These are phyloP conservation scores for Luffa acutangula DNA, from an alignment of 306 rosid species.

Conservation along the genomic window DNA sequence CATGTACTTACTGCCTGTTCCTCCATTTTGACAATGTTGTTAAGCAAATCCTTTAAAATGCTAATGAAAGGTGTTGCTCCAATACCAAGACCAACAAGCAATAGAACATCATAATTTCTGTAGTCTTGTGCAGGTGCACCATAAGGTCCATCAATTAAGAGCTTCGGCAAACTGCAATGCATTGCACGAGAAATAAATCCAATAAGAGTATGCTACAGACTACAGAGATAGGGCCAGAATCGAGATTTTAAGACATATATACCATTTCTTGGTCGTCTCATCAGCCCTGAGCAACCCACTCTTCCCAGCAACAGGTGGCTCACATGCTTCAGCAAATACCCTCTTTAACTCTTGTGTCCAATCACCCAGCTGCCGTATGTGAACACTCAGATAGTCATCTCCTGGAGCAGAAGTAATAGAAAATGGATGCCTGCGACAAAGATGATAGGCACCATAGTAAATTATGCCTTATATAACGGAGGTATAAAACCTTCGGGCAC, in stretches of 20 bases:
- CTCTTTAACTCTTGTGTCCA: conserved; percentile 98
- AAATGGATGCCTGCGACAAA: conserved; percentile 81
- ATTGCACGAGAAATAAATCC: conserved; percentile 2
- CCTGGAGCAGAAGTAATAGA: conserved; percentile 99
- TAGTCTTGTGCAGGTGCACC: conserved; percentile 99
- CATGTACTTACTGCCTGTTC: conserved; percentile 78
- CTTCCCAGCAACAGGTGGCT: conserved; percentile 86
- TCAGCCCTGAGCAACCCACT: conserved; percentile 97
- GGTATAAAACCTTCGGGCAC: no score
- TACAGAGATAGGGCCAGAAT: background rate
- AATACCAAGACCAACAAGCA: conserved; percentile 95
- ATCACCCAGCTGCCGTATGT: conserved; percentile 97
- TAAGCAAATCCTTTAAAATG: conserved; percentile 86
- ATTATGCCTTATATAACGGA: background rate
- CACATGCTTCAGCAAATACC: conserved; percentile 86
- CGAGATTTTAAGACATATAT: background rate
- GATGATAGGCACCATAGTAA: background rate
- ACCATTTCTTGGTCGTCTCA: conserved; percentile 92
- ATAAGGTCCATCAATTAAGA: conserved; percentile 91
- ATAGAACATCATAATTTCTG: conserved; percentile 74
- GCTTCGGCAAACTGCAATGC: conserved; percentile 73
- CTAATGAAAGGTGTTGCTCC: conserved; percentile 99
- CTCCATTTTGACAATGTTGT: conserved; percentile 85
- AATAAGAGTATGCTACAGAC: background rate
- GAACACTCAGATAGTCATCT: conserved; percentile 95